Percentiles rank a stretch among this genome's conserved stretches.
Conservation (phyloP, 768 basidiomycete genomes). For the Boletus pseudo-olivaceus region DNA sequence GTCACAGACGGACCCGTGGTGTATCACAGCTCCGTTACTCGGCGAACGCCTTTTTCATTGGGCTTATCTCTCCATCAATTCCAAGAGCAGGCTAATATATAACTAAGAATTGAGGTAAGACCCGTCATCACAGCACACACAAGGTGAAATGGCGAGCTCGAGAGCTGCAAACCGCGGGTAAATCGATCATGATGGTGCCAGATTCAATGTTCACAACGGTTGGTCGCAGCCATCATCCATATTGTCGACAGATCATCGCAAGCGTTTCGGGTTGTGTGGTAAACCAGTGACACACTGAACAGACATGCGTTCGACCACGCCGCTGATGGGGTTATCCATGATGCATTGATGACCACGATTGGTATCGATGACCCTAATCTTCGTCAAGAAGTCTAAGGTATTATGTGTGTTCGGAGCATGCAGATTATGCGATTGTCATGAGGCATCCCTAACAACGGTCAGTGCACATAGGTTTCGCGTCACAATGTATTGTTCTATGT, state of each 20-base stretch:
- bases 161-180: not conserved
- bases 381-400: not conserved
- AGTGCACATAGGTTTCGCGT: not conserved
- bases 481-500: not conserved
- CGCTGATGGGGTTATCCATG: slow-evolving; percentile 12
- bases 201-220: not conserved
- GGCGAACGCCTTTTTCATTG: not conserved
- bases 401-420: slow-evolving; percentile 11
- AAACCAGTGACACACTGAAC: not conserved
- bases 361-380: slow-evolving; percentile 23
- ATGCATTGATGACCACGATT: slow-evolving; percentile 29
- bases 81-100: not conserved
- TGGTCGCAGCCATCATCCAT: not conserved
- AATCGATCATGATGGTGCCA: not conserved
- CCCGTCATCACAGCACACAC: not conserved
- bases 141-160: no score
- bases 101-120: not conserved
- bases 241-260: not conserved
- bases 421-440: slow-evolving; percentile 12
- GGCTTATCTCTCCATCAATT: not conserved
- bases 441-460: not conserved
- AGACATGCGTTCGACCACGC: slow-evolving; percentile 19
- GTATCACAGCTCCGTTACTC: not conserved
- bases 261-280: not conserved
- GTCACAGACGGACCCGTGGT: not conserved